A percentile compares a stretch with the other conserved stretches of the same genome.
phyloP scores from a whole-genome alignment of 805 yeast genomes.

The Jamesozyma lodderae region DNA sequence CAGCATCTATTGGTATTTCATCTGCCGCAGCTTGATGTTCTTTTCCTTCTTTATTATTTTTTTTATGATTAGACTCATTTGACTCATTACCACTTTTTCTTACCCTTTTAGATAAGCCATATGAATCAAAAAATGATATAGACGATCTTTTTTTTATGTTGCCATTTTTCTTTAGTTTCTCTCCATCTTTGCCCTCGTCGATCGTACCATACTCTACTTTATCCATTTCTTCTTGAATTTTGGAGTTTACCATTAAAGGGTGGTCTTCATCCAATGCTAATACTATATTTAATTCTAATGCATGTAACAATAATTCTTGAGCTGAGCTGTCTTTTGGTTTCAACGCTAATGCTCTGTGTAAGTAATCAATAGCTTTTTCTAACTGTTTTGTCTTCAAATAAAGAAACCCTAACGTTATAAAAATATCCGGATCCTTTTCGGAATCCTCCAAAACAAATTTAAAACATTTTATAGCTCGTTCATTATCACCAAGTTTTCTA shows the following conservation, averaged over 20 bases:
- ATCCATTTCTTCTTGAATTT: slow-evolving; percentile 4
- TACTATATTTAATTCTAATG: slow-evolving; percentile 50
- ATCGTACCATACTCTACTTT: neutral
- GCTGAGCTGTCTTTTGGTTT: slow-evolving; percentile 80
- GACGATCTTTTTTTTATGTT: slow-evolving; percentile 5
- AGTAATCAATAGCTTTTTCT: slow-evolving; percentile 58
- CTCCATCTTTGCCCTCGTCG: neutral
- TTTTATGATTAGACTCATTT: no score
- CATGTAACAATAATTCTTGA: slow-evolving; percentile 67
- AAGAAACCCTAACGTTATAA: slow-evolving; percentile 78
- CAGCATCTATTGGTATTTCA: neutral
- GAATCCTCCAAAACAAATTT: slow-evolving; percentile 63
- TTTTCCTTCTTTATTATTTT: neutral
- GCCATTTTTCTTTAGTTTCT: neutral
- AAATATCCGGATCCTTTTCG: slow-evolving; percentile 62
- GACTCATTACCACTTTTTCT: slow-evolving; percentile 3
- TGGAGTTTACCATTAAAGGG: slow-evolving; percentile 22
- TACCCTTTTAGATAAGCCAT: slow-evolving; percentile 2
- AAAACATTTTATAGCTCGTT: slow-evolving; percentile 66
- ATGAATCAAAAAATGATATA: slow-evolving; percentile 1
- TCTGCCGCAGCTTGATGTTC: no score
- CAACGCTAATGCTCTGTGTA: slow-evolving; percentile 76
- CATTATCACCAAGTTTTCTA: slow-evolving; percentile 51
- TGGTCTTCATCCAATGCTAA: slow-evolving; percentile 24
- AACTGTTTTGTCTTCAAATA: slow-evolving; percentile 59